Evolutionary conservation across 1,284 basidiomycete genomes (phyloP), one percentile per base, ranked within the genome.

Genomic region (Pterula multifida): DNA sequence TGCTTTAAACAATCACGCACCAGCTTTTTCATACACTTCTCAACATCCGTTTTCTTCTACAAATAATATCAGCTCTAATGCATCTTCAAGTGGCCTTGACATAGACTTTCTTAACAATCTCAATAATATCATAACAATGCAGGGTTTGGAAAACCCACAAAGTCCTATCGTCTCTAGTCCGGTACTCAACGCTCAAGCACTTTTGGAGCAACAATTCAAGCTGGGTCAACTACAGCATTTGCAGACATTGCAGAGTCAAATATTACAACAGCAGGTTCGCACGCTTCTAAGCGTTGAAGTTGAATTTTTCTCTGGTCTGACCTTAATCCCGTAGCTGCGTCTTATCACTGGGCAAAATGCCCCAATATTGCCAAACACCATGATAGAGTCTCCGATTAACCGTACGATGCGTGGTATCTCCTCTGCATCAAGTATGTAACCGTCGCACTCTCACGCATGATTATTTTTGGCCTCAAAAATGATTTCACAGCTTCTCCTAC

Each of bases 181-280:
- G 2, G 9, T 45, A 3, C 57, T 64, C 54, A 67, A 63, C 1
- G 65, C 69, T 1, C 72, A 75, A 53, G 61, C 65, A 51, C 58
- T 75, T 9, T 60, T 78, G 49, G 73, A 85, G 56, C 73, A 79
- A 56, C 83, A 86, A 61, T 74, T 84, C 64, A 82, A 81, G 61
- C 69, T 87, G 45, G 73, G 74, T 1, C 83, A 85, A 61, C 66
- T 89, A 1, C 84, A 87, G 52, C 82, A 86, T 60, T 67, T 88
- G 2, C 84, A 85, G 58, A 81, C 86, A 59, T 68, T 88, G 1
- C 86, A 89, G 60, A 79, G 78, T 51, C 83, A 88, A 69, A 86
- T 90, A 52, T 83, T 90, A 52, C 86, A 89, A 58, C 86, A 89
- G 60, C 86, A 89, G 79, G 86, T 81, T 56, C 50, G 70, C 57